Conservation (phyloP, 805 yeast genomes). For the Danielia reshetovae region DNA sequence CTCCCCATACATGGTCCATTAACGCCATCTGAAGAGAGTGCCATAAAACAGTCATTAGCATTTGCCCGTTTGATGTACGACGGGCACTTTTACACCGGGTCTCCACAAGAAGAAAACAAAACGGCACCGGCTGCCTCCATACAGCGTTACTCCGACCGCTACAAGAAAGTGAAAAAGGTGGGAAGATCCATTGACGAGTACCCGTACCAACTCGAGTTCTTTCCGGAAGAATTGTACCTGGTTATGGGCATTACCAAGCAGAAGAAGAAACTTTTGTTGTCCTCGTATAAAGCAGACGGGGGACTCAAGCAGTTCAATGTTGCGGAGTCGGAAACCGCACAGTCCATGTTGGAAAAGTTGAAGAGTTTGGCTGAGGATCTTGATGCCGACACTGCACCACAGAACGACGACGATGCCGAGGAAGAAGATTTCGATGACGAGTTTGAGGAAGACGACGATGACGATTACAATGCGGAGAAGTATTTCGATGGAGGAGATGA, state of each 20-base stretch:
- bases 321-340: slow-evolving; percentile 24
- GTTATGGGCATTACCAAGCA: slow-evolving; percentile 63
- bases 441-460: slow-evolving; percentile 70
- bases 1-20: slow-evolving; percentile 66
- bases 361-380: slow-evolving; percentile 42
- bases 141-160: slow-evolving; percentile 77
- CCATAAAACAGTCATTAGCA: slow-evolving; percentile 54
- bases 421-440: slow-evolving; percentile 64
- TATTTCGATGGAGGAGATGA: slow-evolving; percentile 74
- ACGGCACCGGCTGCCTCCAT: slow-evolving; percentile 54
- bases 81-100: slow-evolving; percentile 67
- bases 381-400: slow-evolving; percentile 40
- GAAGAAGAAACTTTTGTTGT: slow-evolving; percentile 47
- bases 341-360: slow-evolving; percentile 37
- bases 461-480: slow-evolving; percentile 75
- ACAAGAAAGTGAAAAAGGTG: slow-evolving; percentile 63
- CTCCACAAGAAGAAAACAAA: slow-evolving; percentile 29
- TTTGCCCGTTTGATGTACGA: slow-evolving; percentile 52
- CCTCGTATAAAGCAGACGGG: slow-evolving; percentile 36
- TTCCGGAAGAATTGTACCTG: slow-evolving; percentile 72
- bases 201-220: slow-evolving; percentile 65
- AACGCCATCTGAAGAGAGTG: slow-evolving; percentile 45
- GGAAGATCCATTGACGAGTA: slow-evolving; percentile 74
- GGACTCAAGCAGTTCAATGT: slow-evolving; percentile 34
- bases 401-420: slow-evolving; percentile 35